Evolutionary conservation across 2,329 filamentous ascomycete genomes (phyloP), one percentile per base, ranked within the genome.

Genomic region (Fusarium sp.): DNA sequence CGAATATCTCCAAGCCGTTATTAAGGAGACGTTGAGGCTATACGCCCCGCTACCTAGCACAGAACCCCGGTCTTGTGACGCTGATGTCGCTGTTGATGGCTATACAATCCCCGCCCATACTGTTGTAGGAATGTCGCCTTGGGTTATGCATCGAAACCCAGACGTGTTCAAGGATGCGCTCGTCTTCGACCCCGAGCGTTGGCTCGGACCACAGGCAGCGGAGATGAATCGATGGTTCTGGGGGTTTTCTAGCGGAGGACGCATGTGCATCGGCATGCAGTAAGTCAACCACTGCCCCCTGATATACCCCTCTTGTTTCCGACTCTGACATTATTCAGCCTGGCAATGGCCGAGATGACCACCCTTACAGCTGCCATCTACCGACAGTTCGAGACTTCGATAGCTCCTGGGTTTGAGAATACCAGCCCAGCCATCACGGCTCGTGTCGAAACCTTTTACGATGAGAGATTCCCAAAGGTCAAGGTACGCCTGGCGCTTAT

Each of bases 21-120:
- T 86, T 65, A 84, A 83, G 45, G 84, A 87, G 69, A 83, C 83
- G 0, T 67, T 86, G 5, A 74, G 83, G 1, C 73, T 87, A 1
- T 83, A 84, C 45, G 79, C 83, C 13, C 84, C 85, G 0, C 76
- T 87, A 9, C 84, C 86, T 1, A 83, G 82, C 24, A 83, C 80
- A 0, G 80, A 87, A 51, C 85, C 85, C 8, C 78, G 85, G 7
- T 80, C 79, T 32, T 26, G 70, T 1, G 56, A 58, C 0, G 28
- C 26, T 3, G 72, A 68, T 9, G 57, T 64, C 1, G 53, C 53
- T 0, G 61, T 76, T 2, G 71, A 75, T 15, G 74, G 71, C 3
- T 76, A 73, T 19, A 20, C 33, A 0, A 70, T 76, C 10, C 74
- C 74, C 0, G 71, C 64, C 0, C 33, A 65, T 3, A 75, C 72